These are phyloP conservation scores for Lithohypha guttulata DNA, from an alignment of 2,329 filamentous ascomycete genomes.

Conservation along the genomic window DNA sequence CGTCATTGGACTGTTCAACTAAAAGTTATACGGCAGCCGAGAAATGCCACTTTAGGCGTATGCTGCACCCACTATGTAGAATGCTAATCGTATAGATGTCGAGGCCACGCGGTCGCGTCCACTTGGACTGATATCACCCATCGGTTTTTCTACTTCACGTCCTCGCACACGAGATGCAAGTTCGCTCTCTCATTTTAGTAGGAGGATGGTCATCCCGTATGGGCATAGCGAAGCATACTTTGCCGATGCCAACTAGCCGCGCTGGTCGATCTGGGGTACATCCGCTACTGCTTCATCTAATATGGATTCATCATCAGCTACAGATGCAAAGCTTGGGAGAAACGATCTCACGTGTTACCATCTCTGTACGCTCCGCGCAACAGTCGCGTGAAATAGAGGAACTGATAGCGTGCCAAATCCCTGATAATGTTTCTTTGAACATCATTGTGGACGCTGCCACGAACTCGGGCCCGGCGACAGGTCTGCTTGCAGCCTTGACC, in stretches of 20 bases:
- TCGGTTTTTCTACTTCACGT: no score
- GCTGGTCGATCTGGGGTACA: slow-evolving; percentile 21
- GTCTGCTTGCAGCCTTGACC: slow-evolving; percentile 26
- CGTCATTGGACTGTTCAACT: no score
- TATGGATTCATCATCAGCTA: slow-evolving; percentile 20
- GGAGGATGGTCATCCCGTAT: slow-evolving; percentile 27
- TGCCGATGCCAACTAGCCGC: slow-evolving; percentile 22
- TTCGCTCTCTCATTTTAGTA: slow-evolving; percentile 25
- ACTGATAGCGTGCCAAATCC: slow-evolving; percentile 14
- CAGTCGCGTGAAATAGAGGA: slow-evolving; percentile 20
- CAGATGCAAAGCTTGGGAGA: background rate
- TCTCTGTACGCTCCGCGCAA: slow-evolving; percentile 1
- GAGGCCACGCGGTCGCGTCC: no score
- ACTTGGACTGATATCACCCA: no score
- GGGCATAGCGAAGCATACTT: slow-evolving; percentile 26
- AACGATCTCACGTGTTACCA: background rate
- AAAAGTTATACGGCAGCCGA: no score
- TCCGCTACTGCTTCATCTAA: slow-evolving; percentile 21
- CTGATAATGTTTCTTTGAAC: slow-evolving; percentile 9
- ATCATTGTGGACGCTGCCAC: slow-evolving; percentile 9
- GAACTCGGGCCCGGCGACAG: slow-evolving; percentile 22
- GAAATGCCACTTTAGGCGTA: no score
- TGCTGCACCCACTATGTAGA: no score
- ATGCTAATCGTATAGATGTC: no score
- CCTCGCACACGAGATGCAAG: no score